Conservation (phyloP, 768 basidiomycete species). For the Kwoniella dendrophila region DNA sequence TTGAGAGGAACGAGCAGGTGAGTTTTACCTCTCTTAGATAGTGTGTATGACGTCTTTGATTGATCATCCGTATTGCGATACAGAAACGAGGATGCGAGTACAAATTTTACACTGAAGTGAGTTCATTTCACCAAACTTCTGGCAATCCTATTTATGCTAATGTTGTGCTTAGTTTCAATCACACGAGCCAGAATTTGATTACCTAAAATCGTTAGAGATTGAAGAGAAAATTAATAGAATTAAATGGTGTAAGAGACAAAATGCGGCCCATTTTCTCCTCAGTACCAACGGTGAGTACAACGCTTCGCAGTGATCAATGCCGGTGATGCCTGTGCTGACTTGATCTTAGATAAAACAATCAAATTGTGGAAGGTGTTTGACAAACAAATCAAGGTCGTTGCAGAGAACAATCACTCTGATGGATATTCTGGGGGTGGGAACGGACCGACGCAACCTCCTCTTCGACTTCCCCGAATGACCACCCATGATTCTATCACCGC, state of each 20-base stretch:
- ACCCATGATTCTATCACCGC: conserved; percentile 98
- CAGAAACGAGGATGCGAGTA: conserved; percentile 99
- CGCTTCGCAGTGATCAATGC: not conserved
- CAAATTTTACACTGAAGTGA: conserved; percentile 94
- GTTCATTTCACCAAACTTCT: conserved; percentile 11
- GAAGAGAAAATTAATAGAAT: conserved; percentile 99
- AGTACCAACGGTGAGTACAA: conserved; percentile 84
- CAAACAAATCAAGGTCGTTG: conserved; percentile 90
- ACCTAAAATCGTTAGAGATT: conserved; percentile 98
- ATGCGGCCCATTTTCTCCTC: conserved; percentile 92
- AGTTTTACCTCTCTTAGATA: conserved; percentile 53
- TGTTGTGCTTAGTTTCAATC: conserved; percentile 72
- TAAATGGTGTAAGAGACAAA: conserved; percentile 99
- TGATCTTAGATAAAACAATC: conserved; percentile 87
- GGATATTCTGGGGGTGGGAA: conserved; percentile 35
- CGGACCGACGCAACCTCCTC: conserved; percentile 50
- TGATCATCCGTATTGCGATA: conserved; percentile 35
- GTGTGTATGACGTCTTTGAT: not conserved
- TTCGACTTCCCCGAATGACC: conserved; percentile 86
- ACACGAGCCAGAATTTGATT: conserved; percentile 99
- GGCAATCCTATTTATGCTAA: not conserved
- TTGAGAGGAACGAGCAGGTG: conserved; percentile 97
- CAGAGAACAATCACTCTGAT: conserved; percentile 88
- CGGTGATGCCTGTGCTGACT: not conserved
- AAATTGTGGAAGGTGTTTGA: conserved; percentile 99